phyloP scores from a whole-genome alignment of 2,329 filamentous ascomycete species.

The Nothophaeocryptopus gaeumannii region DNA sequence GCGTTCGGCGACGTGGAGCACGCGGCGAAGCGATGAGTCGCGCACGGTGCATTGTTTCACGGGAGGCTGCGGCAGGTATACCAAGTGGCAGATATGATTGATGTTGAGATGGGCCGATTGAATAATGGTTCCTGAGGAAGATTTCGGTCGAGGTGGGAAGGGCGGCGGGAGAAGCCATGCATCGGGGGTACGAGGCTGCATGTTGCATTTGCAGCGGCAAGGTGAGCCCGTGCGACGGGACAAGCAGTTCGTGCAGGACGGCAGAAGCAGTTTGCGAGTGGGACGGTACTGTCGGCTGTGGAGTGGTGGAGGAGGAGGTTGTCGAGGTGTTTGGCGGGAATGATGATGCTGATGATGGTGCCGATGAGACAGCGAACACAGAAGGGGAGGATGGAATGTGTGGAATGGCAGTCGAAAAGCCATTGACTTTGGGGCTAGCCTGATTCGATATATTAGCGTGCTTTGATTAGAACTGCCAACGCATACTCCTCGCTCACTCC shows the following conservation, averaged over 20 bases:
- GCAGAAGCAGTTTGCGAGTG: background rate
- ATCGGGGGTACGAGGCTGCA: background rate
- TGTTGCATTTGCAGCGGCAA: background rate
- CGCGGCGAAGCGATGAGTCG: too few species aligned
- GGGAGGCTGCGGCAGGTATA: too few species aligned
- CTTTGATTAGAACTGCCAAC: background rate
- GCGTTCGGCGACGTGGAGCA: background rate
- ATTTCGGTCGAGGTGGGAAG: too few species aligned
- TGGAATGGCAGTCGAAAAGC: background rate
- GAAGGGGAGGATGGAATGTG: background rate
- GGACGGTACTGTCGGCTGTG: background rate
- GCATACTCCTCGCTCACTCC: background rate
- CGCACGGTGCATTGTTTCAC: too few species aligned
- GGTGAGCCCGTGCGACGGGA: constrained; percentile 9
- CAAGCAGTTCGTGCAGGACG: constrained; percentile 11
- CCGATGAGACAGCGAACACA: too few species aligned
- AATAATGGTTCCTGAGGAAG: too few species aligned
- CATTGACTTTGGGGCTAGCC: constrained; percentile 3
- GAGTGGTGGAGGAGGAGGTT: background rate
- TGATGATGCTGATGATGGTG: too few species aligned
- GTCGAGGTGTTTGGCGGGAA: background rate
- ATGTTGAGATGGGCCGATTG: too few species aligned
- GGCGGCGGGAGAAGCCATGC: background rate
- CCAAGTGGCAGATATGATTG: too few species aligned
- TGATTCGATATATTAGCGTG: background rate